Conservation (phyloP, 2,329 filamentous ascomycete species). For the Calonectria leucothoes region DNA sequence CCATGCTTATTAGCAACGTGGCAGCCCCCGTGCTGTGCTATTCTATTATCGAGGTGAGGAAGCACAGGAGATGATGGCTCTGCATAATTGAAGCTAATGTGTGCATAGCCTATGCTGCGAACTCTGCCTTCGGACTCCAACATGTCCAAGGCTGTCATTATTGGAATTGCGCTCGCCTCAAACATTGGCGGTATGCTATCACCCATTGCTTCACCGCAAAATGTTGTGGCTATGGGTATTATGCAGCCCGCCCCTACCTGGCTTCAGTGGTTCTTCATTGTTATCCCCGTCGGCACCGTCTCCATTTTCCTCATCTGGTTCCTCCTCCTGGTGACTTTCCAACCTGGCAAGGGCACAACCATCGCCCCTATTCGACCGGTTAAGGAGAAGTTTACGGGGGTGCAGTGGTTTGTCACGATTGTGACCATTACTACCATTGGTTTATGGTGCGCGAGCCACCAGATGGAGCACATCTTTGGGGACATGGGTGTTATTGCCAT, state of each 20-base stretch:
- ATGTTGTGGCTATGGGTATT: conserved; percentile 95
- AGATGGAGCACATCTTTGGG: conserved; percentile 87
- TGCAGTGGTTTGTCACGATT: conserved; percentile 92
- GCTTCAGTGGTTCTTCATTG: conserved; percentile 97
- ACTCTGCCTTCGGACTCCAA: conserved; percentile 90
- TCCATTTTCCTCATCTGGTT: conserved; percentile 91
- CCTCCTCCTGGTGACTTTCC: conserved; percentile 86
- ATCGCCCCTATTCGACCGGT: conserved; percentile 93
- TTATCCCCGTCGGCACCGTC: conserved; percentile 90
- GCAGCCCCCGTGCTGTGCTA: conserved; percentile 97
- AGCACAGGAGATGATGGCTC: too few relatives aligned
- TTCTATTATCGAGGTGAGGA: conserved; percentile 88
- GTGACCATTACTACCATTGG: conserved; percentile 87
- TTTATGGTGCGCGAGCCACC: conserved; percentile 93
- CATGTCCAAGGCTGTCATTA: conserved; percentile 95
- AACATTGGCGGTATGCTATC: conserved; percentile 98
- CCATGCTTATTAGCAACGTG: conserved; percentile 99
- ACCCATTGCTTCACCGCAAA: conserved; percentile 96
- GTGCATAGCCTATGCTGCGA: conserved; percentile 82
- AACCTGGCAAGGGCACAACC: conserved; percentile 84
- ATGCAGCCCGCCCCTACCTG: conserved; percentile 94
- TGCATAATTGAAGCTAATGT: conserved; percentile 22
- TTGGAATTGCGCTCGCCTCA: conserved; percentile 93
- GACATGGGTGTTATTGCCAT: conserved; percentile 99
- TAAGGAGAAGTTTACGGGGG: conserved; percentile 86